Base-by-base conservation (phyloP, 805 yeast genomes). In the Kluyveromyces siamensis region DNA sequence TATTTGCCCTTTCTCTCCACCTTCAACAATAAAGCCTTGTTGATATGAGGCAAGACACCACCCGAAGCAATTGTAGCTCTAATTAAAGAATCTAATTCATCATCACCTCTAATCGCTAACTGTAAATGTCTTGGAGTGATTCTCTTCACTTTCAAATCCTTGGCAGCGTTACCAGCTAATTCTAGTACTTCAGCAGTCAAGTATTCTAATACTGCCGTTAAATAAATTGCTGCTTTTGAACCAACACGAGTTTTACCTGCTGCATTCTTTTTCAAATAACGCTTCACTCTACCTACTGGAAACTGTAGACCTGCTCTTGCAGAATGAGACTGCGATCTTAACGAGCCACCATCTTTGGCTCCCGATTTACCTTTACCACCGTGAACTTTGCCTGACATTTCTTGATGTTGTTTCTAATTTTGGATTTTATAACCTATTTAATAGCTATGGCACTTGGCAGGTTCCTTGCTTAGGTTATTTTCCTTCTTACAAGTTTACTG, bases 231-330 rank as follows among this genome's bases (percentile, higher is more conserved):
- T 40, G 96, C 83, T 67, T 91, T 93, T 50, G 95, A 87, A 71
- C 96, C 95, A 57, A 88, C 87, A 74, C 96, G 81, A 55, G 79
- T 77, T 63, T 77, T 80, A 71, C 87, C 87, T 66, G 87, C 93
- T 18, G 96, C 95, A 55, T 84, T 87, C 69, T 77, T 83, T 75
- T 90, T 91, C 70, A 93, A 76, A 68, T 89, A 91, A 75, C 99
- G 82, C 80, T 93, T 91, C 60, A 93, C 89, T 83, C 99, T 88
- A 52, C 99, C 99, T 37, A 95, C 98, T 45, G 99, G 99, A 74
- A 93, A 93, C 68, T 85, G 93, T 67, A 89, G 74, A 25, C 96
- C 96, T 27, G 96, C 96, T 69, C 95, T 83, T 9, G 96, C 95
- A 6, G 96, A 87, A 59, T 90, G 95, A 13, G 96, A 86, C 59